Evolutionary conservation across 108 stramenopile genomes (phyloP).

Genomic region (Mayamaea pseudoterrestris): DNA sequence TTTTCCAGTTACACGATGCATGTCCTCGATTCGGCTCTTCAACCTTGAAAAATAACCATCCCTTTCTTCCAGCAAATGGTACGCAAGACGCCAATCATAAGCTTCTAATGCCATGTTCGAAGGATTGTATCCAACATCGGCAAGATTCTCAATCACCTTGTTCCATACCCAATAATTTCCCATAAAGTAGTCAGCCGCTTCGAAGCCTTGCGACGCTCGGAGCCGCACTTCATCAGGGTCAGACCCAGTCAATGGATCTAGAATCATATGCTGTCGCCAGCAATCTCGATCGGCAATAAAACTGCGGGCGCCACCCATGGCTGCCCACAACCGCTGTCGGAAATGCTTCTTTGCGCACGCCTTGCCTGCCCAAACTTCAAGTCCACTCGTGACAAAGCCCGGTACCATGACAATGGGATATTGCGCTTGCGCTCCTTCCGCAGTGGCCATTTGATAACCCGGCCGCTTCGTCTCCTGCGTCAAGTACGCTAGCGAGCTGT

Average conservation of each 20-base stretch:
- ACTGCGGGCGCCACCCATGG: constrained; percentile 41
- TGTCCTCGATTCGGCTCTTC: constrained; percentile 58
- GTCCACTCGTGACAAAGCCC: constrained; percentile 76
- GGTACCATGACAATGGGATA: constrained; percentile 81
- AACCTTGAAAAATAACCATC: constrained; percentile 81
- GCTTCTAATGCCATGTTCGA: constrained; percentile 64
- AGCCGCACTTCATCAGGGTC: constrained; percentile 67
- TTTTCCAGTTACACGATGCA: constrained; percentile 41
- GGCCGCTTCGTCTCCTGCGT: constrained; percentile 18
- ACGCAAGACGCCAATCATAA: constrained; percentile 84
- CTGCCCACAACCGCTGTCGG: constrained; percentile 79
- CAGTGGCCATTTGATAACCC: constrained; percentile 35
- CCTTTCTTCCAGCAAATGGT: constrained; percentile 58
- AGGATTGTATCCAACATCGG: constrained; percentile 78
- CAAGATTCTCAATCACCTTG: constrained; percentile 47
- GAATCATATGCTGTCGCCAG: constrained; percentile 59
- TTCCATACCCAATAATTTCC: constrained; percentile 42
- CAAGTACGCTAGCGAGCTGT: background rate
- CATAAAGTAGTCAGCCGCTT: constrained; percentile 79
- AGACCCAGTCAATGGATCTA: constrained; percentile 64
- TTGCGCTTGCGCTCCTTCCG: constrained; percentile 49
- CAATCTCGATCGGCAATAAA: constrained; percentile 69
- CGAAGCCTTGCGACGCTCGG: constrained; percentile 72
- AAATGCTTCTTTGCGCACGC: constrained; percentile 67
- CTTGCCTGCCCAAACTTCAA: constrained; percentile 69